Conservation (phyloP, 1,284 basidiomycete species). For the Mycosarcoma mackinlayi region DNA sequence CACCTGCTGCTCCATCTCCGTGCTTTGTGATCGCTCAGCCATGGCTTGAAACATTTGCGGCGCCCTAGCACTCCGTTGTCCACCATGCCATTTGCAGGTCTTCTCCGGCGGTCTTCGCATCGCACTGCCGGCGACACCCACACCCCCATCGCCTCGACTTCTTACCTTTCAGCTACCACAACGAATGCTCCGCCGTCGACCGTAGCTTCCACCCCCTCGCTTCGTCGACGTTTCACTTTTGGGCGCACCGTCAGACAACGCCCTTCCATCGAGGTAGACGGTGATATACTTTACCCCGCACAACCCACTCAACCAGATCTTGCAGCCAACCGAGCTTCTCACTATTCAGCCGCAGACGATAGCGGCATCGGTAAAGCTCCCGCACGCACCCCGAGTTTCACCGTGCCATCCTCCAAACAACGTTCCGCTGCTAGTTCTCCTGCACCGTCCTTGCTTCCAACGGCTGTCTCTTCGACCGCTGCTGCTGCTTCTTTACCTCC, state of each 20-base stretch:
- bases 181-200: neutral
- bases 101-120: conserved; percentile 21
- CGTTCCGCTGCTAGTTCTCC: conserved; percentile 10
- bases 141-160: conserved; percentile 6
- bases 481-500: conserved; percentile 4
- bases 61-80: neutral
- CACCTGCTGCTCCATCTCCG: no score
- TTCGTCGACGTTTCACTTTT: conserved; percentile 14
- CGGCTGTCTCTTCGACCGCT: neutral
- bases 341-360: conserved; percentile 21
- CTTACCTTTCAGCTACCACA: conserved; percentile 2
- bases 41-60: conserved; percentile 17
- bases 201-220: neutral
- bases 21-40: no score
- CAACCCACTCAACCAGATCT: neutral
- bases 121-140: neutral
- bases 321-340: conserved; percentile 7
- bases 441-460: conserved; percentile 2
- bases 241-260: conserved; percentile 11
- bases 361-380: conserved; percentile 33
- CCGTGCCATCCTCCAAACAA: neutral
- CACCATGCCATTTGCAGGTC: conserved; percentile 30
- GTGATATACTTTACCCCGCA: conserved; percentile 22
- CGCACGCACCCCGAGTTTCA: conserved; percentile 9
- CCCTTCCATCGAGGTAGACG: conserved; percentile 7